phyloP scores from a whole-genome alignment of 208 protist genomes.

The Histomonas meleagridis region DNA sequence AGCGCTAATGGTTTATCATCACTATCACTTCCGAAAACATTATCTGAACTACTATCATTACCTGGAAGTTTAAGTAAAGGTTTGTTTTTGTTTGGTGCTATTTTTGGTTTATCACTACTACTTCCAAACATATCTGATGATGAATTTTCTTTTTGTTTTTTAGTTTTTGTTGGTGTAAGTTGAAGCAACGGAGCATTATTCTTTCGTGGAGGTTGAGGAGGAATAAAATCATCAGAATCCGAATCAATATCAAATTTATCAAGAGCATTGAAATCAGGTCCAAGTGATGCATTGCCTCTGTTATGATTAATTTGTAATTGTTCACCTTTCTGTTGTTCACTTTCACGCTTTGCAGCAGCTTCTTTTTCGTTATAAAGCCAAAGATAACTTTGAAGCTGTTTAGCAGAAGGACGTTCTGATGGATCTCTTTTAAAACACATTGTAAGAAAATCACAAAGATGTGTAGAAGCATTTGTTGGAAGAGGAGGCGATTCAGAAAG shows the following conservation, averaged over 20 bases:
- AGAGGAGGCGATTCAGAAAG: not conserved
- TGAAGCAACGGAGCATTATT: too few relatives aligned
- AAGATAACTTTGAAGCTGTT: not conserved
- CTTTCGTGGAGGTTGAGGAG: too few relatives aligned
- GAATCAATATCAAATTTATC: not conserved
- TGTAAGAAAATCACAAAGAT: slow-evolving; percentile 5
- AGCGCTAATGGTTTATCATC: not conserved
- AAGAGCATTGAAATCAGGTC: not conserved
- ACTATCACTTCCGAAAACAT: not conserved
- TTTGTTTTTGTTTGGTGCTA: not conserved
- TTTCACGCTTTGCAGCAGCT: not conserved
- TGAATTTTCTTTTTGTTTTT: too few relatives aligned
- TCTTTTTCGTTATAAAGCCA: not conserved
- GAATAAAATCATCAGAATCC: too few relatives aligned
- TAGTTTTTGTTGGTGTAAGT: too few relatives aligned
- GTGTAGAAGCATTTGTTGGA: not conserved
- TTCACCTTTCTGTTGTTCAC: too few relatives aligned
- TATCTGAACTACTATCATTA: not conserved
- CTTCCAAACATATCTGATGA: not conserved
- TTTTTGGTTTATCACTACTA: not conserved
- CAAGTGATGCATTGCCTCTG: not conserved
- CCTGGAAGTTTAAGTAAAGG: not conserved
- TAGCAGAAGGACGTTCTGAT: not conserved
- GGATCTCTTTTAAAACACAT: slow-evolving; percentile 21
- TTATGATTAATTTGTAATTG: not conserved